phyloP scores from a whole-genome alignment of 257 asterid species.

The Agastache rugosa region DNA sequence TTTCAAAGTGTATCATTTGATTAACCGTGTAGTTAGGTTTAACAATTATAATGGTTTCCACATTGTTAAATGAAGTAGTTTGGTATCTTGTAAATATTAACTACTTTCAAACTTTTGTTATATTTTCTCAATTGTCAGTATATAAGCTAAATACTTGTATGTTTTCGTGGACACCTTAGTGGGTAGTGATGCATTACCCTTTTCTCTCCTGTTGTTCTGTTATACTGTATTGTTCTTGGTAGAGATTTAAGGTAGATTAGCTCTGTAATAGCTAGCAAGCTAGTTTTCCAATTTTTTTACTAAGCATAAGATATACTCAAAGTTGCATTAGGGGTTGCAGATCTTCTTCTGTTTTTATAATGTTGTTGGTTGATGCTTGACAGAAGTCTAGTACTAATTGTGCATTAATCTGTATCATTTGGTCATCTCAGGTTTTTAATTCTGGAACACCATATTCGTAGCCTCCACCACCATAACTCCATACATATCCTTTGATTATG shows the following conservation, averaged over 20 bases:
- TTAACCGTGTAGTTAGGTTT: neutral
- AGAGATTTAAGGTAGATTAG: neutral
- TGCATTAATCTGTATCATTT: slow-evolving; percentile 23
- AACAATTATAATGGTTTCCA: neutral
- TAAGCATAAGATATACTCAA: neutral
- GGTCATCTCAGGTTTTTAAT: slow-evolving; percentile 35
- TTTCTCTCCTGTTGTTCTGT: neutral
- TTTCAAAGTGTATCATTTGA: neutral
- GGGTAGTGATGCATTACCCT: no score
- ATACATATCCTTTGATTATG: slow-evolving; percentile 40
- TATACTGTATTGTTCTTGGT: neutral
- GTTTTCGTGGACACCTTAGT: no score
- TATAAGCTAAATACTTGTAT: no score
- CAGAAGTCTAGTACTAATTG: neutral
- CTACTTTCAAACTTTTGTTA: no score
- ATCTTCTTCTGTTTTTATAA: neutral
- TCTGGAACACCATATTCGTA: slow-evolving; percentile 1
- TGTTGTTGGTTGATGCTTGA: neutral
- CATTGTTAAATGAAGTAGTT: neutral
- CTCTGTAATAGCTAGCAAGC: neutral
- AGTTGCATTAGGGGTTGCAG: neutral
- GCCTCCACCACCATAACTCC: neutral
- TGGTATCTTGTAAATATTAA: neutral
- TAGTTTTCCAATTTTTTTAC: neutral
- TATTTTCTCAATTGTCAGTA: no score